These are phyloP conservation scores for Salinomyces thailandicus DNA, from an alignment of 2,329 filamentous ascomycete species.

Conservation along the genomic window DNA sequence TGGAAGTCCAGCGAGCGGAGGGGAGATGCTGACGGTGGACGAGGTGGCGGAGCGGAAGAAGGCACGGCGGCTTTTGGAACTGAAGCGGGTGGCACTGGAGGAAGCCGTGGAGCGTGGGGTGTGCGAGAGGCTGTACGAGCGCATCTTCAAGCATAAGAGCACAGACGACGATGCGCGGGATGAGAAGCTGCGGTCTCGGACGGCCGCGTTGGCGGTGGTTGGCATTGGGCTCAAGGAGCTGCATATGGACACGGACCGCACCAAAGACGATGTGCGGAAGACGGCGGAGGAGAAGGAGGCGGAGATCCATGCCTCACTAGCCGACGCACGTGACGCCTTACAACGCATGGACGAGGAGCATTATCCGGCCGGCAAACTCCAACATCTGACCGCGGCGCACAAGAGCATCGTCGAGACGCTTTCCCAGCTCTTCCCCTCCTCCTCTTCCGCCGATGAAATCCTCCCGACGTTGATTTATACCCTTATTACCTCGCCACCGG, in stretches of 20 bases:
- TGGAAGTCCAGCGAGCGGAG: conserved; percentile 29
- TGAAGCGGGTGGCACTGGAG: conserved; percentile 66
- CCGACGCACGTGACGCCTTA: conserved; percentile 56
- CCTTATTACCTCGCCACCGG: conserved; percentile 78
- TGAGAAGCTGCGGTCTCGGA: conserved; percentile 88
- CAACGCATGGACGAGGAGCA: conserved; percentile 74
- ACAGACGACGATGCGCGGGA: conserved; percentile 93
- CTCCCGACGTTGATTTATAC: conserved; percentile 95
- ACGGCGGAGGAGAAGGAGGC: conserved; percentile 43
- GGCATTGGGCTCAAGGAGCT: conserved; percentile 82
- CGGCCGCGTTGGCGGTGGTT: conserved; percentile 78
- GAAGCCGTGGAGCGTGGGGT: conserved; percentile 76
- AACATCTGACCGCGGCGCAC: conserved; percentile 77
- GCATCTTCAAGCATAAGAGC: conserved; percentile 81
- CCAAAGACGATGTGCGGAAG: conserved; percentile 46
- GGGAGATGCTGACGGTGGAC: conserved; percentile 72
- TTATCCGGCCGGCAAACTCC: conserved; percentile 83
- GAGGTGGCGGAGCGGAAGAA: conserved; percentile 74
- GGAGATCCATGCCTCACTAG: conserved; percentile 63
- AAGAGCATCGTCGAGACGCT: conserved; percentile 88
- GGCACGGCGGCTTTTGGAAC: conserved; percentile 65
- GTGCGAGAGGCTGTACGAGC: conserved; percentile 51
- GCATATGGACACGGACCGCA: conserved; percentile 59
- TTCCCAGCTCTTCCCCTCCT: conserved; percentile 54
- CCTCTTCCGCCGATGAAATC: conserved; percentile 91